Percentiles rank a stretch among this genome's conserved stretches.
phyloP scores from a whole-genome alignment of 257 asterid species.

The Solanum ossicruentum region DNA sequence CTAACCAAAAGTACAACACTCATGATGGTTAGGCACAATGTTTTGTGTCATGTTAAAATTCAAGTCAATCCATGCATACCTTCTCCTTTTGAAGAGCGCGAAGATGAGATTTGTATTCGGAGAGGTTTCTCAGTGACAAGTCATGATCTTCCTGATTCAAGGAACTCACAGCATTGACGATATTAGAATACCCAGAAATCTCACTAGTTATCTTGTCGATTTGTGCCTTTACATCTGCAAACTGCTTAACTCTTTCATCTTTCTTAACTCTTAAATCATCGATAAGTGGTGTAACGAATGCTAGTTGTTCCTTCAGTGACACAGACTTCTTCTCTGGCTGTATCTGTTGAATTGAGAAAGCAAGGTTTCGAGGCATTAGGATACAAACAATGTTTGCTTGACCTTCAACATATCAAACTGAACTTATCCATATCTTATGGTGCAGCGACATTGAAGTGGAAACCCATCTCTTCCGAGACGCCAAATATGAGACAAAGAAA shows the following conservation, averaged over 20 bases:
- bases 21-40: background rate
- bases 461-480: background rate
- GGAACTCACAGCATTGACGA: background rate
- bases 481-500: background rate
- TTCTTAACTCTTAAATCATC: constrained; percentile 2
- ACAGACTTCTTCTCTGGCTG: constrained; percentile 3
- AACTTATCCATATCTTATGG: background rate
- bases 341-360: background rate
- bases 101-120: background rate
- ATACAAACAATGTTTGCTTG: background rate
- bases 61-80: background rate
- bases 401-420: background rate
- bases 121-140: constrained; percentile 7
- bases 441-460: background rate
- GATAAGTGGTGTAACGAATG: background rate
- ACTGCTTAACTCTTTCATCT: constrained; percentile 1
- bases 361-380: background rate
- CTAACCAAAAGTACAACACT: background rate
- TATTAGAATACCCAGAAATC: background rate
- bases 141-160: background rate
- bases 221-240: constrained; percentile 3
- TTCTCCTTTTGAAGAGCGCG: constrained; percentile 9
- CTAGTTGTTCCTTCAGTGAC: constrained; percentile 3
- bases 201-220: constrained; percentile 6
- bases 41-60: background rate